Base-by-base conservation (phyloP, 805 yeast species). In the Wickerhamomyces tratensis region DNA sequence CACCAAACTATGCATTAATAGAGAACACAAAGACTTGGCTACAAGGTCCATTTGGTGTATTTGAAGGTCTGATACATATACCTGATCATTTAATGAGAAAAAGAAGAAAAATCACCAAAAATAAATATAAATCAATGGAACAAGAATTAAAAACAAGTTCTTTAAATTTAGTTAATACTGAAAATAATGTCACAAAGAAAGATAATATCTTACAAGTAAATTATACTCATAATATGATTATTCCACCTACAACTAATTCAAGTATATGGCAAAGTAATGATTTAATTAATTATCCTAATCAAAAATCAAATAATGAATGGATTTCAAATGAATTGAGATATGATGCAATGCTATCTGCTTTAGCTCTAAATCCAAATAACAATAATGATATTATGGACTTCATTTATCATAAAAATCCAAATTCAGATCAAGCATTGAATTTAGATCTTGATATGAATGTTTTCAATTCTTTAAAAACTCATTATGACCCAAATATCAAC, bases 31-130 rank as follows among this genome's bases (percentile, higher is more conserved):
- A 68, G 36, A 80, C 86, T 0, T 69, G 73, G 62, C 53, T 72
- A 5, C 61, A 72, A 37, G 95, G 95, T 1, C 94, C 93, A 12
- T 88, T 86, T 65, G 95, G 94, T 1, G 93, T 86, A 1, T 86
- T 87, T 52, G 71, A 71, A 49, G 81, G 81, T 0, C 42, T 55
- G 14, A 43, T 6, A 7, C 39, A 48, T 5, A 36, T 55, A 2
- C 54, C 59, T 8, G 45, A 40, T 12, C 46, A 51, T 30, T 26
- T 52, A 14, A 40, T 55, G 46, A 42, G 50, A 37, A 55, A 55
- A 38, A 47, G 59, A 42, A 39, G 56, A 44, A 57, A 29, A 50
- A 49, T 44, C 43, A 52, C 41, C 39, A 58, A 47, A 52, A 52
- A 41, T 35, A 52, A 49, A 41, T 50, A 45, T 42, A 53, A 46